Evolutionary conservation across 2,329 filamentous ascomycete species (phyloP).

Genomic region (Talaromyces piceae): DNA sequence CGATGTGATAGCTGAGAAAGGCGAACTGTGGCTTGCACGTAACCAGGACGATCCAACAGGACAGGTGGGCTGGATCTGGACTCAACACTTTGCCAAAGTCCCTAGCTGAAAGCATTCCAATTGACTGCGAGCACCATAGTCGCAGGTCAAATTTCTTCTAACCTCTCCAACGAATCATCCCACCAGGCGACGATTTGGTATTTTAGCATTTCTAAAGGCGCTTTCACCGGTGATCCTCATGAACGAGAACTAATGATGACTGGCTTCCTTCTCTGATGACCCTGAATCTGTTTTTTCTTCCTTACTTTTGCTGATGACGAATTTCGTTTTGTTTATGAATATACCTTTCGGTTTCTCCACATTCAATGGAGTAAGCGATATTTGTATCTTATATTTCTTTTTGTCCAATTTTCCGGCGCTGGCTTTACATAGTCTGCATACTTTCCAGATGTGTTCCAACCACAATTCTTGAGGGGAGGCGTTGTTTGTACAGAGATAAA

Average conservation of each 20-base stretch:
- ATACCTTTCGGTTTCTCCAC: slow-evolving; percentile 4
- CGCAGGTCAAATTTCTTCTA: not conserved
- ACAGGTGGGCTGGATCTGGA: slow-evolving; percentile 96
- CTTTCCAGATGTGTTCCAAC: not conserved
- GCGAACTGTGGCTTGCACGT: slow-evolving; percentile 92
- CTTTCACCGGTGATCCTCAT: too few species aligned
- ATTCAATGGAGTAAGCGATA: not conserved
- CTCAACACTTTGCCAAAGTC: slow-evolving; percentile 79
- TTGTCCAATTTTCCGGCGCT: slow-evolving; percentile 4
- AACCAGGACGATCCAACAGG: slow-evolving; percentile 84
- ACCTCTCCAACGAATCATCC: not conserved
- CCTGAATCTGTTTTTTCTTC: too few species aligned
- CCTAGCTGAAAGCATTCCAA: slow-evolving; percentile 22
- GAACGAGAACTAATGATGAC: slow-evolving; percentile 8
- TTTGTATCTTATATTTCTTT: slow-evolving; percentile 10
- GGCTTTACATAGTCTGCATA: slow-evolving; percentile 1
- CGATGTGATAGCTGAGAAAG: slow-evolving; percentile 90
- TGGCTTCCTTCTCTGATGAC: not conserved
- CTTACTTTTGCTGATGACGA: not conserved
- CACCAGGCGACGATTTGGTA: slow-evolving; percentile 1
- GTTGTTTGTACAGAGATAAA: slow-evolving; percentile 2
- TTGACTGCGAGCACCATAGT: not conserved
- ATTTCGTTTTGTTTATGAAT: not conserved
- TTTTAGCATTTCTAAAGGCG: too few species aligned
- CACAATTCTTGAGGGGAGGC: slow-evolving; percentile 1